phyloP scores from a whole-genome alignment of 2,329 filamentous ascomycete species.

The Pseudogymnoascus sp. region DNA sequence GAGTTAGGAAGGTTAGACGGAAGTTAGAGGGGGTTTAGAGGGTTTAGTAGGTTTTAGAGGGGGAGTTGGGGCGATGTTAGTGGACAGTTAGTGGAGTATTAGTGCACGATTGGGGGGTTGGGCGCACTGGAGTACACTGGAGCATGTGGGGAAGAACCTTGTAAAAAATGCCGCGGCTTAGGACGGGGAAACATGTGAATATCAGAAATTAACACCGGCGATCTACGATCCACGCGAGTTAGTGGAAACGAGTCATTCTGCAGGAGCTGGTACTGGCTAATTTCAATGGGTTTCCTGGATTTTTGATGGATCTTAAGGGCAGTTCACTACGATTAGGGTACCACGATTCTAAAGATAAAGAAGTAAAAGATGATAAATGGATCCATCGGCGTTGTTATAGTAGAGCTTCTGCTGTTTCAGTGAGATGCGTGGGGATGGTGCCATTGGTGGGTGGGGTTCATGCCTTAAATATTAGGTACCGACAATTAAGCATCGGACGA shows the following conservation, averaged over 20 bases:
- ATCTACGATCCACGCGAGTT: not conserved
- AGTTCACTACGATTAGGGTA: not conserved
- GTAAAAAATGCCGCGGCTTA: constrained; percentile 3
- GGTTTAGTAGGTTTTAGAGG: not conserved
- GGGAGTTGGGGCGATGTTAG: not conserved
- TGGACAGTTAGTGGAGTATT: not conserved
- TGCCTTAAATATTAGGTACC: not conserved
- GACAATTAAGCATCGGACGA: not conserved
- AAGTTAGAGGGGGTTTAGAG: not conserved
- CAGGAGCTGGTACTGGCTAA: not conserved
- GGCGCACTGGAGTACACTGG: not conserved
- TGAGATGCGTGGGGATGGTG: not conserved
- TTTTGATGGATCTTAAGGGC: not conserved
- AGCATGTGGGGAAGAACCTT: constrained; percentile 7
- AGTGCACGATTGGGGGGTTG: not conserved
- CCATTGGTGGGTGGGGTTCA: not conserved
- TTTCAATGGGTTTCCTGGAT: not conserved
- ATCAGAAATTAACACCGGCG: not conserved
- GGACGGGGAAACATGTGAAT: not conserved
- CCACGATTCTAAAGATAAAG: not conserved
- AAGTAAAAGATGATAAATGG: not conserved
- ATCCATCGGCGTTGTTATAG: not conserved
- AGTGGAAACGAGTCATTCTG: not conserved
- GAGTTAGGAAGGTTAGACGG: not conserved
- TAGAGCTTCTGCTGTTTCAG: not conserved